Conservation (phyloP, 2,329 filamentous ascomycete species). For the Phialophora macrospora region DNA sequence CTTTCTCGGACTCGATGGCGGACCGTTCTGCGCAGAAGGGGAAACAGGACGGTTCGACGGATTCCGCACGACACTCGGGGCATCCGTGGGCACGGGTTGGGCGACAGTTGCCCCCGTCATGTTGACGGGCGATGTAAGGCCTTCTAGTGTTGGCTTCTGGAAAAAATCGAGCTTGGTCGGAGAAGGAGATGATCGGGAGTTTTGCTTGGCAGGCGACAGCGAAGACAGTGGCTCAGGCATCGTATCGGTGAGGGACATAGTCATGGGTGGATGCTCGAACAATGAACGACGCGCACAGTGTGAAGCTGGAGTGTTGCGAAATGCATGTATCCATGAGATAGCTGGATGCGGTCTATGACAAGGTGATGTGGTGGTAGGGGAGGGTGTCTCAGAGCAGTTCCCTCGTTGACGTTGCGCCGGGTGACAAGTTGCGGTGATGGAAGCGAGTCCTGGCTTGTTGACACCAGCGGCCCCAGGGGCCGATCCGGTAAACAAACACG, state of each 20-base stretch:
- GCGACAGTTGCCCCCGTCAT: constrained; percentile 23
- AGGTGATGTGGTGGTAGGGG: constrained; percentile 22
- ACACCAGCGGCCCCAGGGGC: neutral
- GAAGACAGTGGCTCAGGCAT: constrained; percentile 51
- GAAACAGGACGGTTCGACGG: constrained; percentile 36
- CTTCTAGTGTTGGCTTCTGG: constrained; percentile 33
- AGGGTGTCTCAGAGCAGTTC: constrained; percentile 2
- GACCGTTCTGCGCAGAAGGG: constrained; percentile 21
- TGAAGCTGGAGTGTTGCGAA: constrained; percentile 13
- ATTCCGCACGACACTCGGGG: constrained; percentile 37
- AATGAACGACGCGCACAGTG: constrained; percentile 6
- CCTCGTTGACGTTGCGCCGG: constrained; percentile 19
- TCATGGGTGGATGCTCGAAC: constrained; percentile 15
- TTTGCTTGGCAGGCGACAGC: constrained; percentile 50
- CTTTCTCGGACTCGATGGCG: constrained; percentile 37
- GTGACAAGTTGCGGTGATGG: constrained; percentile 21
- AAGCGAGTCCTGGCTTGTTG: constrained; percentile 10
- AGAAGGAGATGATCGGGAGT: constrained; percentile 45
- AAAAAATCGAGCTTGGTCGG: constrained; percentile 40
- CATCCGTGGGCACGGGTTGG: constrained; percentile 38
- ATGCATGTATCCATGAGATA: constrained; percentile 26
- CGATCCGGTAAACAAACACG: constrained; percentile 21
- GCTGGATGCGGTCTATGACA: constrained; percentile 21
- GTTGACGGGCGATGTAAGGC: constrained; percentile 24
- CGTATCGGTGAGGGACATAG: constrained; percentile 26